A percentile compares a stretch with the other conserved stretches of the same genome.
Evolutionary conservation across 306 rosid species (phyloP).

Genomic region (Prinsepia uniflora): DNA sequence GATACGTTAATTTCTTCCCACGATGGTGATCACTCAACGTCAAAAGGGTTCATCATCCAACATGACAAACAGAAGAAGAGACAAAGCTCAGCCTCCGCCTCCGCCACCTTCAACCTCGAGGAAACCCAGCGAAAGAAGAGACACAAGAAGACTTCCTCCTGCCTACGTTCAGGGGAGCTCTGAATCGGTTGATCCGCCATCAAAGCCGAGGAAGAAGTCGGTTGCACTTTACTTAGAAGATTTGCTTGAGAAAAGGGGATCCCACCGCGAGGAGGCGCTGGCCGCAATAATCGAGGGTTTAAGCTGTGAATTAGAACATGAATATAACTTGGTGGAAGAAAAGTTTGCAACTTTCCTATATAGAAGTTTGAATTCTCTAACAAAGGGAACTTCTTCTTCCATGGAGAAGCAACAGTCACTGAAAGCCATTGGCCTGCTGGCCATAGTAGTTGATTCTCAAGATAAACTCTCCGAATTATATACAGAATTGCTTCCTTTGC

Average conservation of each 20-base stretch:
- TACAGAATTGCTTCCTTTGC: background rate
- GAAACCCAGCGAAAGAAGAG: background rate
- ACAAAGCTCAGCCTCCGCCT: too few species aligned
- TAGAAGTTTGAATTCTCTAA: conserved; percentile 3
- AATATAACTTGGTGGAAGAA: conserved; percentile 1
- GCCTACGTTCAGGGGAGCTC: too few species aligned
- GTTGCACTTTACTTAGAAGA: background rate
- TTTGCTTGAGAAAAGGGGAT: background rate
- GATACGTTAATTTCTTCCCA: too few species aligned
- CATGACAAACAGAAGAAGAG: background rate
- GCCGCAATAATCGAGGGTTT: conserved; percentile 1
- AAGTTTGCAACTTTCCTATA: conserved; percentile 16
- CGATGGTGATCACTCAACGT: too few species aligned
- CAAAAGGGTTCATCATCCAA: background rate
- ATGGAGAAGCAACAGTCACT: conserved; percentile 22
- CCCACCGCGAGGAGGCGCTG: conserved; percentile 21
- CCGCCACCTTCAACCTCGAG: background rate
- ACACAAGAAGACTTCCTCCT: too few species aligned
- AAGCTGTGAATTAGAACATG: background rate
- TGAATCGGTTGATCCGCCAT: background rate
- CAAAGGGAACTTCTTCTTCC: conserved; percentile 25
- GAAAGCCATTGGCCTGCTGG: conserved; percentile 27
- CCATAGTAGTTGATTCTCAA: conserved; percentile 1
- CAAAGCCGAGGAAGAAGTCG: background rate
- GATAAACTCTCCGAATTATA: background rate